phyloP scores from a whole-genome alignment of 208 protist genomes.

The Paratrypanosoma confusum region DNA sequence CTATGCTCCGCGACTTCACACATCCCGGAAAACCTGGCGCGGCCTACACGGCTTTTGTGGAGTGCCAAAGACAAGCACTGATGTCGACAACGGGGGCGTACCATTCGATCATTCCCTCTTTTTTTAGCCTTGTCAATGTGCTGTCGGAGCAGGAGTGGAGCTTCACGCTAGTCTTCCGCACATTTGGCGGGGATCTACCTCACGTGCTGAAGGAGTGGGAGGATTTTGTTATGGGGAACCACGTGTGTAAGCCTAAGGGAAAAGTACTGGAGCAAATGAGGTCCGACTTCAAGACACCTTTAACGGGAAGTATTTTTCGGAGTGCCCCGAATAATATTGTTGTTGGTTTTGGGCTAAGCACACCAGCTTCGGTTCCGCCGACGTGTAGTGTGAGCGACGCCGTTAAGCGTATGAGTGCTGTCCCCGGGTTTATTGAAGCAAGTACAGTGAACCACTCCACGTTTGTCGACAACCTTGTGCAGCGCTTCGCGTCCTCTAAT shows the following conservation, averaged over 20 bases:
- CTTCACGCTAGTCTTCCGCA: conserved; percentile 83
- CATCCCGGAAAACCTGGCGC: conserved; percentile 39
- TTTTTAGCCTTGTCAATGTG: conserved; percentile 74
- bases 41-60: conserved; percentile 47
- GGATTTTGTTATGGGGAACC: conserved; percentile 54
- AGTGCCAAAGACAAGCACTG: conserved; percentile 51
- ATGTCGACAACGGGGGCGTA: conserved; percentile 10
- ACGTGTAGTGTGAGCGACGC: conserved; percentile 10
- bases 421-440: conserved; percentile 37
- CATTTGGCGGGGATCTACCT: conserved; percentile 73
- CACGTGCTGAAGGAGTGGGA: conserved; percentile 70
- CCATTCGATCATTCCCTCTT: conserved; percentile 67
- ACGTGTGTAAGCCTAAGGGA: conserved; percentile 51
- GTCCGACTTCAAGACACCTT: conserved; percentile 24
- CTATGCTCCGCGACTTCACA: conserved; percentile 49
- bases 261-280: conserved; percentile 28
- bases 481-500: conserved; percentile 36
- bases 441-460: conserved; percentile 30
- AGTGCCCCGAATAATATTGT: conserved; percentile 42
- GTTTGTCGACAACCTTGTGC: conserved; percentile 37
- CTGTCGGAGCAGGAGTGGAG: conserved; percentile 65
- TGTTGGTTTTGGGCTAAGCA: conserved; percentile 52
- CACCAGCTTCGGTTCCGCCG: conserved; percentile 35
- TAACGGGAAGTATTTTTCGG: conserved; percentile 60
- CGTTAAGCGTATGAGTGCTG: conserved; percentile 12